Evolutionary conservation across 768 basidiomycete genomes (phyloP).

Genomic region (Russula sp.): DNA sequence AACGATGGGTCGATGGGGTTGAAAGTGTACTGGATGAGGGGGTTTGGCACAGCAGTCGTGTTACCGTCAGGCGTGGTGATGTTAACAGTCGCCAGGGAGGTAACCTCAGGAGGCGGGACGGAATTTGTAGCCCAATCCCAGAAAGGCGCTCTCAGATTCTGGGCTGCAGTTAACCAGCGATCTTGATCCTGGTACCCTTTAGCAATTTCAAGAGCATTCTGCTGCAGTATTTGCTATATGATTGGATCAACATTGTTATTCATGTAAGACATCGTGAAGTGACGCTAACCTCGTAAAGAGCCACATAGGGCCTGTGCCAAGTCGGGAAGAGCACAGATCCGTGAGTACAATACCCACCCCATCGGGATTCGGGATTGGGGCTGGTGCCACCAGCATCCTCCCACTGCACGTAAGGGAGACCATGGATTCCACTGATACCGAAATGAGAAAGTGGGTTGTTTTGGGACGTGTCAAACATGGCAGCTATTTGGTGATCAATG

Average conservation of each 20-base stretch:
- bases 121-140: slow-evolving; percentile 45
- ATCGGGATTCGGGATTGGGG: slow-evolving; percentile 24
- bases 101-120: slow-evolving; percentile 36
- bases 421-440: slow-evolving; percentile 45
- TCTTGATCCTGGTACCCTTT: slow-evolving; percentile 28
- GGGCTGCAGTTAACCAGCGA: slow-evolving; percentile 31
- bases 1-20: slow-evolving; percentile 25
- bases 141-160: slow-evolving; percentile 35
- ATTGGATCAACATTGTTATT: neutral
- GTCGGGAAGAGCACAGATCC: slow-evolving; percentile 46
- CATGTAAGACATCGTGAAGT: neutral
- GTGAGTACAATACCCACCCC: slow-evolving; percentile 47
- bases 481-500: neutral
- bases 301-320: slow-evolving; percentile 40
- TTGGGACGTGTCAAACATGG: slow-evolving; percentile 21
- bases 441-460: slow-evolving; percentile 33
- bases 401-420: slow-evolving; percentile 40
- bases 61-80: slow-evolving; percentile 30
- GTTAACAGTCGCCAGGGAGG: slow-evolving; percentile 27
- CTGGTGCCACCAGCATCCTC: slow-evolving; percentile 30
- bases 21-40: slow-evolving; percentile 32
- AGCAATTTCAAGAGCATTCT: slow-evolving; percentile 34
- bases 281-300: neutral
- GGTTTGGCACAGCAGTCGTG: slow-evolving; percentile 28
- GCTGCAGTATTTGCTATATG: slow-evolving; percentile 40